A percentile compares a stretch with the other conserved stretches of the same genome.
Evolutionary conservation across 1,284 basidiomycete genomes (phyloP).

Genomic region (Golubevia pallescens): DNA sequence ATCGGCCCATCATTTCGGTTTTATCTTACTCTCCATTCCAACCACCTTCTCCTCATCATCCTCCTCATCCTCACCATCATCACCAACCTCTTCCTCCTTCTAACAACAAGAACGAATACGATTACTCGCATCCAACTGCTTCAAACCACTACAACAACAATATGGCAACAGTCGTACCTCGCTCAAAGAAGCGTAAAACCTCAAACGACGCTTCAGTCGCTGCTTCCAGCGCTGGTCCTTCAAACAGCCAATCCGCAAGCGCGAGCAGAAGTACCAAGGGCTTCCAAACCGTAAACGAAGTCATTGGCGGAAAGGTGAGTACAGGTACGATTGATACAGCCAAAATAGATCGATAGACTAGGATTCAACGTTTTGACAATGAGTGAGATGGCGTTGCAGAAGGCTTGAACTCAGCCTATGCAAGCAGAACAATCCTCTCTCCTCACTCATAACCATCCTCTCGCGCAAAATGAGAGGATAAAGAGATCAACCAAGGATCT

Average conservation of each 20-base stretch:
- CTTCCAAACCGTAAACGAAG: constrained; percentile 37
- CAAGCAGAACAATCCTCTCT: not conserved
- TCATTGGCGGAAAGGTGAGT: constrained; percentile 46
- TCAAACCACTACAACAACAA: not conserved
- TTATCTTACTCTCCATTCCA: not conserved
- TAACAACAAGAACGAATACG: no score
- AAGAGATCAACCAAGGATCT: no score
- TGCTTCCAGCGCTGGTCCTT: constrained; percentile 16
- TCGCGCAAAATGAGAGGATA: no score
- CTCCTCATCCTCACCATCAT: not conserved
- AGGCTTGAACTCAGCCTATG: no score
- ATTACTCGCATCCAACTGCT: not conserved
- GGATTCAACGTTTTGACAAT: no score
- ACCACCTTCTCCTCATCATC: not conserved
- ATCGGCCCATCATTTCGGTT: no score
- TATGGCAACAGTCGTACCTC: constrained; percentile 37
- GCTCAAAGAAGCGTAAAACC: constrained; percentile 36
- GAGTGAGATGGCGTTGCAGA: no score
- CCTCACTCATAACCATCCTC: not conserved
- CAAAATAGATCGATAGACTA: no score
- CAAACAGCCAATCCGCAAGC: constrained; percentile 11
- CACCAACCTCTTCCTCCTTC: not conserved
- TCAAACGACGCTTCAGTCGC: constrained; percentile 20
- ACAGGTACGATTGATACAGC: not conserved
- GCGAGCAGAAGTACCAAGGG: not conserved